These are phyloP conservation scores for Tilletiopsis washingtonensis DNA, from an alignment of 1,284 basidiomycete genomes.

Conservation along the genomic window DNA sequence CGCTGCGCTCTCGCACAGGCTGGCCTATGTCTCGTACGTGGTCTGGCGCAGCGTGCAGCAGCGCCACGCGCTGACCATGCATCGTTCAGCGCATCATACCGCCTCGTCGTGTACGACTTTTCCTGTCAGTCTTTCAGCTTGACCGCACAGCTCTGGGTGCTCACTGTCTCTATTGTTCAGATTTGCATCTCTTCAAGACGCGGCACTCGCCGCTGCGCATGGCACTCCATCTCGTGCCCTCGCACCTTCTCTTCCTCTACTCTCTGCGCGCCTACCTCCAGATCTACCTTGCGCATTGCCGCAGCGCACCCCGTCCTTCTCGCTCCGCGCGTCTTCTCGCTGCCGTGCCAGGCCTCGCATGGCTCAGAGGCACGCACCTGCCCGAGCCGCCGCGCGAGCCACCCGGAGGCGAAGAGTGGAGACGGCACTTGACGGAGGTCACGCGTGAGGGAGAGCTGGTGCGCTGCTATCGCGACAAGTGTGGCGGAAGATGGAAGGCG, in stretches of 20 bases:
- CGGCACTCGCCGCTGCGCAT: too few relatives aligned
- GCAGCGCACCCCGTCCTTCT: neutral
- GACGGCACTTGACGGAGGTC: conserved; percentile 1
- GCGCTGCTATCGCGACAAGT: conserved; percentile 3
- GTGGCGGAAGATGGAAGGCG: conserved; percentile 5
- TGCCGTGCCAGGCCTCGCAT: neutral
- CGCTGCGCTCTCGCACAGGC: too few relatives aligned
- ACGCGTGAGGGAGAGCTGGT: neutral
- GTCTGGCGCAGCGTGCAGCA: too few relatives aligned
- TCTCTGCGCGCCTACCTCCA: conserved; percentile 1
- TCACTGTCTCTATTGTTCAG: too few relatives aligned
- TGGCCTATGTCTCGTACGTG: too few relatives aligned
- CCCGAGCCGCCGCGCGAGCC: conserved; percentile 1
- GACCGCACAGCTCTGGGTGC: too few relatives aligned
- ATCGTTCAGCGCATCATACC: too few relatives aligned
- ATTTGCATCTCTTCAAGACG: too few relatives aligned
- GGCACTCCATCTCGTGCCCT: neutral
- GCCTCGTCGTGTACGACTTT: too few relatives aligned
- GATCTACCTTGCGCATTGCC: neutral
- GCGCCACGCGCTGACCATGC: too few relatives aligned
- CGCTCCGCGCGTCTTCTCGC: neutral
- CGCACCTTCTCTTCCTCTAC: conserved; percentile 3
- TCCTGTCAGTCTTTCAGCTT: too few relatives aligned
- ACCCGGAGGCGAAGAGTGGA: neutral
- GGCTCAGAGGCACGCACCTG: neutral